A percentile compares a stretch with the other conserved stretches of the same genome.
Evolutionary conservation across 352 stramenopile species (phyloP).

Genomic region (Globisporangium echinulatum): DNA sequence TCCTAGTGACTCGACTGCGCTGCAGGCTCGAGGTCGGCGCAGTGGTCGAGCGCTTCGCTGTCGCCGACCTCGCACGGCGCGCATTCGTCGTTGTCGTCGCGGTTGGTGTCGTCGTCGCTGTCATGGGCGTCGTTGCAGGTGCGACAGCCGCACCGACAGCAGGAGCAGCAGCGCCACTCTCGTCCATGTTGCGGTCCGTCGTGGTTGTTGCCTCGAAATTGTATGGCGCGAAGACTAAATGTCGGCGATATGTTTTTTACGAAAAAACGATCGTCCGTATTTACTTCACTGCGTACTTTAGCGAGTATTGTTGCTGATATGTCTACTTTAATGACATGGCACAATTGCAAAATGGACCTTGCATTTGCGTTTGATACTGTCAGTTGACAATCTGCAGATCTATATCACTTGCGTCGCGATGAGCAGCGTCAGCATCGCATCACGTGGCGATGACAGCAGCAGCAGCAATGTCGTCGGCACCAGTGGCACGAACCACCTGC

Average conservation of each 20-base stretch:
- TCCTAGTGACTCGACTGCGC: neutral
- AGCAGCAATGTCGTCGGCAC: neutral
- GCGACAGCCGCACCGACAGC: neutral
- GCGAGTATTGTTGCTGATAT: too few species aligned
- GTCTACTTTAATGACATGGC: too few species aligned
- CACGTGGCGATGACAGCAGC: too few species aligned
- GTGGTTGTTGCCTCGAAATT: too few species aligned
- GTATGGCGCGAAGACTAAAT: too few species aligned
- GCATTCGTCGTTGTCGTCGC: neutral
- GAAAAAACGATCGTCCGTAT: too few species aligned
- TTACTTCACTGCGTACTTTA: too few species aligned
- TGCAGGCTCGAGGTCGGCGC: neutral
- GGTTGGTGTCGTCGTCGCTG: neutral
- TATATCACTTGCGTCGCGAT: neutral
- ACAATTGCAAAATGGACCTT: too few species aligned
- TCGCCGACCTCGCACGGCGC: neutral
- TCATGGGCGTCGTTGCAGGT: neutral
- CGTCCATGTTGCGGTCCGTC: neutral
- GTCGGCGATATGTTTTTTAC: too few species aligned
- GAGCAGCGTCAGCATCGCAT: neutral
- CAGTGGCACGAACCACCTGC: conserved; percentile 1
- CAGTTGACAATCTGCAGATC: too few species aligned
- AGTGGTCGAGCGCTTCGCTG: neutral
- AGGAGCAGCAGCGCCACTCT: neutral
- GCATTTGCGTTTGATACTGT: too few species aligned